Base-by-base conservation (phyloP, 2,329 filamentous ascomycete genomes). In the Beauveria sp. region DNA sequence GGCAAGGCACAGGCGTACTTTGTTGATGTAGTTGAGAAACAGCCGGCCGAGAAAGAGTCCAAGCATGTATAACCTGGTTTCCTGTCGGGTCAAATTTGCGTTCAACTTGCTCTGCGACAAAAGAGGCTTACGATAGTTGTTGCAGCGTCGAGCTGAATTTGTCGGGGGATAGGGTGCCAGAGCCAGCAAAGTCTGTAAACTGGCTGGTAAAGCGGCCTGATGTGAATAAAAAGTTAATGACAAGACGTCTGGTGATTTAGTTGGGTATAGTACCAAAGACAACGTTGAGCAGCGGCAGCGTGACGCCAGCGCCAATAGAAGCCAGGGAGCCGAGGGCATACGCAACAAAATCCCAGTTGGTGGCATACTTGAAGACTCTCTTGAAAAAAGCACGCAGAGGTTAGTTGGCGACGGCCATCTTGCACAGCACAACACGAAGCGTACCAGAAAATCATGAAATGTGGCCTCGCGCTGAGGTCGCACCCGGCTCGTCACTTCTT, bases 41-140 rank as follows among this genome's bases (percentile, higher is more conserved):
- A 89, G 86, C 53, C 87, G 84, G 16, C 76, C 87, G 46, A 91
- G 72, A 70, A 91, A 92, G 7, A 92, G 76, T 60, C 84, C 84
- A 59, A 91, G 81, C 67, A 91, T 85, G 71, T 86, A 90, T 0
- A 92, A 74, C 1, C 82, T 84, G 63, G 28, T 7, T 6, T 37
- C 12, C 12, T 8, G 44, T 55, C 67, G 44, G 68, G 65, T 62
- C 14, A 53, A 51, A 26, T 6, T 30, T 8, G 10, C 34, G 12
- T 28, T 18, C 18, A 1, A 41, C n/a, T 1, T 20, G 10, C 16
- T 14, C 4, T 26, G 22, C 4, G 48, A 18, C 16, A 18, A 28
- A 16, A 22, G 10, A 26, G 6, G 22, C 61, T 7, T 61, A 63
- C 62, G 63, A 58, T 24, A 65, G 61, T 16, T 37, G 30, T 52